phyloP scores from a whole-genome alignment of 257 asterid genomes.

The Solanum appendiculatum region DNA sequence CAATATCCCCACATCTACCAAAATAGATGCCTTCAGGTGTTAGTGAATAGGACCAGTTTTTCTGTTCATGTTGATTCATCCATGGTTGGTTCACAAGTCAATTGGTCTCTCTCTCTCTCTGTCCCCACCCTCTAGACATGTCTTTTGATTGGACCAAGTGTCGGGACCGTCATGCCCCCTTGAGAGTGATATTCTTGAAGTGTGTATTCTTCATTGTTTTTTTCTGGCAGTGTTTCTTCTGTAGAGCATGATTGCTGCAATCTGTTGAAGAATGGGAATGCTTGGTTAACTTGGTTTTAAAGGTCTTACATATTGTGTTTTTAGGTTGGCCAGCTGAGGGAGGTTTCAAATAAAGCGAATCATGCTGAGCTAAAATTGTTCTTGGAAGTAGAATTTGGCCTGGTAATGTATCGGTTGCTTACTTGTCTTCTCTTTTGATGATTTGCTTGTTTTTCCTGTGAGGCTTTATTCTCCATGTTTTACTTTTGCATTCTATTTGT shows the following conservation, averaged over 20 bases:
- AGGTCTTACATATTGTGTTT: slow-evolving; percentile 2
- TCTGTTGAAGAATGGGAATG: neutral
- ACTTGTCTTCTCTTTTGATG: slow-evolving; percentile 1
- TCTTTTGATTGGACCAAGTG: neutral
- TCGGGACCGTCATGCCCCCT: neutral
- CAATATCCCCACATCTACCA: neutral
- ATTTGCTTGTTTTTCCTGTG: neutral
- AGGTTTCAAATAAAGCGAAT: slow-evolving; percentile 55
- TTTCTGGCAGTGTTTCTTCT: neutral
- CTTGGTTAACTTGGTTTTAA: neutral
- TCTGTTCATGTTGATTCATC: neutral
- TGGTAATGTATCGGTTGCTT: slow-evolving; percentile 28
- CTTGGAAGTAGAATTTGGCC: slow-evolving; percentile 57
- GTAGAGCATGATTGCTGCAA: neutral
- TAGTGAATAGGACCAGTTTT: neutral
- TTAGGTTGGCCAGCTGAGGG: slow-evolving; percentile 79
- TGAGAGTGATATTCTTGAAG: neutral
- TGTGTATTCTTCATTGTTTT: neutral
- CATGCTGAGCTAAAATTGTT: slow-evolving; percentile 69
- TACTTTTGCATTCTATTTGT: no score
- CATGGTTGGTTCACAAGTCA: neutral
- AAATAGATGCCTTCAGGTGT: neutral
- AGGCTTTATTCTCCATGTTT: neutral
- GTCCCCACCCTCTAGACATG: neutral
- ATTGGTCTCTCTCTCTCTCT: neutral